Conservation (phyloP, 768 basidiomycete species). For the Crepidotus variabilis region DNA sequence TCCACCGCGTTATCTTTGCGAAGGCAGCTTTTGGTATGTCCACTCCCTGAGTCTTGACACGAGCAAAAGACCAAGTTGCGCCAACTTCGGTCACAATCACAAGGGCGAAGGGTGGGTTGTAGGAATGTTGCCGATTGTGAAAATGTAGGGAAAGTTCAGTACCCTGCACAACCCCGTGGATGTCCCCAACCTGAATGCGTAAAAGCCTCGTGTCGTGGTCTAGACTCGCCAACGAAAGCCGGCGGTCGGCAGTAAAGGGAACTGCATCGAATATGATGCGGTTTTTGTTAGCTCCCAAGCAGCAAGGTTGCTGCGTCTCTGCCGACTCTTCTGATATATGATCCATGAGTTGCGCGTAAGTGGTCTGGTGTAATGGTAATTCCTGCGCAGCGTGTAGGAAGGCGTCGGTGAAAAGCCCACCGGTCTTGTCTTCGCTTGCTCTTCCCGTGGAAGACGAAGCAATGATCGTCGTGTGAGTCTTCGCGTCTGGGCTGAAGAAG, state of each 20-base stretch:
- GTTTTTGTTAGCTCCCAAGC: constrained; percentile 43
- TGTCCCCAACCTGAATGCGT: constrained; percentile 53
- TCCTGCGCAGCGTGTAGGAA: constrained; percentile 44
- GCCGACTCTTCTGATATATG: constrained; percentile 34
- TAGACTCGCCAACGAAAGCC: constrained; percentile 41
- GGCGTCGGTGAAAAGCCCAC: constrained; percentile 58
- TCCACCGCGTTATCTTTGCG: constrained; percentile 49
- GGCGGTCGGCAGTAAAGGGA: constrained; percentile 49
- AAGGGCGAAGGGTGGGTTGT: constrained; percentile 48
- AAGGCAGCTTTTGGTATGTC: constrained; percentile 39
- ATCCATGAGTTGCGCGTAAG: constrained; percentile 45
- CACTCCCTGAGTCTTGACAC: constrained; percentile 30
- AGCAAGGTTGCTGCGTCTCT: constrained; percentile 45
- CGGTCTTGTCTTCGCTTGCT: constrained; percentile 59
- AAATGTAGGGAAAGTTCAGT: constrained; percentile 59
- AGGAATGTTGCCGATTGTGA: constrained; percentile 58
- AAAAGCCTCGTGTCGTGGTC: constrained; percentile 32
- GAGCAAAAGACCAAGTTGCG: constrained; percentile 56
- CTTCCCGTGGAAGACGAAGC: constrained; percentile 53
- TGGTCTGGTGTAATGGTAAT: constrained; percentile 49
- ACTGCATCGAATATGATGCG: constrained; percentile 52
- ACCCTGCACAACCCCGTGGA: constrained; percentile 62
- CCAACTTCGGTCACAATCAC: constrained; percentile 51
- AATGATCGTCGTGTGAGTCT: constrained; percentile 51
- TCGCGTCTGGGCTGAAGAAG: constrained; percentile 37